Evolutionary conservation across 2,329 filamentous ascomycete species (phyloP), one percentile per base, ranked within the genome.

Genomic region (Cladophialophora bantiana): DNA sequence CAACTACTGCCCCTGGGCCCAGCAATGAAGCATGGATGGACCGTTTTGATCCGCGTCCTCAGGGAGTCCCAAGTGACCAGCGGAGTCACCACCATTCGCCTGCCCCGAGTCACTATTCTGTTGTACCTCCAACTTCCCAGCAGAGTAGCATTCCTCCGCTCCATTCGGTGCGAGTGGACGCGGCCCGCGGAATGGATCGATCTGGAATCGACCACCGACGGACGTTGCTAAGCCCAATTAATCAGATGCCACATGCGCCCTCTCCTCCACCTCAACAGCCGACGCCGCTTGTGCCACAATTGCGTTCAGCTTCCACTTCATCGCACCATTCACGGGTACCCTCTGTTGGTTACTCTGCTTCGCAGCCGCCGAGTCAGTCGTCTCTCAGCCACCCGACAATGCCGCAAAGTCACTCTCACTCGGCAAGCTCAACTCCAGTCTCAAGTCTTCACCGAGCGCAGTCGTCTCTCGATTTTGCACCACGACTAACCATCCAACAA

Each of bases 241-340:
- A 57, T 7, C 70, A 70, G 36, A 60, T 69, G 13, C 65, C 68
- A 34, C 61, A 65, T 67, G 68, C 59, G 35, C 68, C 70, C 52
- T 71, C 71, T 0, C 71, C 71, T n/a, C 71, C 71, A 20, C 70
- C 71, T 35, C 70, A 69, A 42, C 68, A 67, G 45, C 58, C 62
- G 7, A 40, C 65, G 3, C 68, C 63, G 45, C 34, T 54, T 7
- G 57, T 48, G 7, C 63, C 57, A n/a, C 68, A 64, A 15, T 65
- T 69, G 52, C 67, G 71, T 10, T 62, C 66, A 18, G 55, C 68
- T 7, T 66, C 68, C 2, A 61, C 59, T 12, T 63, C 66, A 7
- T 68, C 68, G 26, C 71, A 72, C 20, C 66, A 69, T 58, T 55
- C 67, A n/a, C 67, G 71, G 26, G 68, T 66, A 13, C 32, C 68